These are phyloP conservation scores for Aspergillus cristatus DNA, from an alignment of 495 filamentous ascomycete genomes.

Conservation along the genomic window DNA sequence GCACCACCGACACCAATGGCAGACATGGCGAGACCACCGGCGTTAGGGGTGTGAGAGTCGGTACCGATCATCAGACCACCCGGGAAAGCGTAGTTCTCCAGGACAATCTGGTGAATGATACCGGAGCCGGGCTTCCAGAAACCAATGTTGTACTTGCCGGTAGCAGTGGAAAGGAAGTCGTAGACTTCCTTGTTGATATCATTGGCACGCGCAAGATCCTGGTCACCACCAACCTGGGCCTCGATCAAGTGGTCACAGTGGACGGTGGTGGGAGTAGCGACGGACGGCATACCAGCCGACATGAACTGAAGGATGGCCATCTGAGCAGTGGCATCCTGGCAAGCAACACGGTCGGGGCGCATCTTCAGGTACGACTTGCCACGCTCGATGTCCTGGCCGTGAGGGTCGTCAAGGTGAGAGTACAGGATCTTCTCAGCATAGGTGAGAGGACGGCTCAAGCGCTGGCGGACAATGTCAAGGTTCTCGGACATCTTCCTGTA, in stretches of 20 bases:
- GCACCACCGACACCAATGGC: slow-evolving; percentile 98
- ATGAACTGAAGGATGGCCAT: slow-evolving; percentile 99
- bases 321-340: slow-evolving; percentile 98
- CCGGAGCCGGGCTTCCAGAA: slow-evolving; percentile 98
- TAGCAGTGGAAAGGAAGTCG: slow-evolving; percentile 89
- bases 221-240: slow-evolving; percentile 85
- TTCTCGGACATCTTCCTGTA: slow-evolving; percentile 98
- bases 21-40: slow-evolving; percentile 90
- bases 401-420: slow-evolving; percentile 96
- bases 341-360: slow-evolving; percentile 94
- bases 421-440: slow-evolving; percentile 98
- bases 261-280: slow-evolving; percentile 91
- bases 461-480: slow-evolving; percentile 74
- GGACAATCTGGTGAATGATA: slow-evolving; percentile 98
- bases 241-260: slow-evolving; percentile 99
- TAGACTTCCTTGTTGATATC: slow-evolving; percentile 99
- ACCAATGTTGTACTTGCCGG: slow-evolving; percentile 99
- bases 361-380: slow-evolving; percentile 92
- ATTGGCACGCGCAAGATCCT: slow-evolving; percentile 88
- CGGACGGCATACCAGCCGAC: slow-evolving; percentile 91
- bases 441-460: slow-evolving; percentile 87
- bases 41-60: slow-evolving; percentile 97
- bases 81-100: slow-evolving; percentile 99
- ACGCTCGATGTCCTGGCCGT: slow-evolving; percentile 91
- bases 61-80: slow-evolving; percentile 97